Evolutionary conservation across 495 filamentous ascomycete genomes (phyloP).

Genomic region (Penicillium cinerascens): DNA sequence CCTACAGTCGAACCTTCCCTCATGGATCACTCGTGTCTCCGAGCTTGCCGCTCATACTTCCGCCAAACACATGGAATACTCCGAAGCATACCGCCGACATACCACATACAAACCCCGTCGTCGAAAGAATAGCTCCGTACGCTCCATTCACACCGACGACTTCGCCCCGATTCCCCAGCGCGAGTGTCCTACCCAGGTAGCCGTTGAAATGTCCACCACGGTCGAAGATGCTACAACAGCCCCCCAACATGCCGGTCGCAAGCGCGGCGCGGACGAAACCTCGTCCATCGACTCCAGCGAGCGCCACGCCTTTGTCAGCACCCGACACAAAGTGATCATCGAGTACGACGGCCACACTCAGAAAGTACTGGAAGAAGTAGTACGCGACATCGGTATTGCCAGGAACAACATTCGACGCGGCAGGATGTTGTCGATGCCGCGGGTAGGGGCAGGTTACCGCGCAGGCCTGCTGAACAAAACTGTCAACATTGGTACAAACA

Average conservation of each 20-base stretch:
- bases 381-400: conserved; percentile 73
- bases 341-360: conserved; percentile 89
- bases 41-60: conserved; percentile 66
- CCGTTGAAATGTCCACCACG: conserved; percentile 5
- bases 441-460: conserved; percentile 12
- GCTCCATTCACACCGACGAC: conserved; percentile 45
- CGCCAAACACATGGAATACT: conserved; percentile 65
- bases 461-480: conserved; percentile 15
- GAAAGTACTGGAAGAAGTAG: conserved; percentile 71
- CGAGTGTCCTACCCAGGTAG: conserved; percentile 13
- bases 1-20: conserved; percentile 56
- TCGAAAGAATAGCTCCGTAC: conserved; percentile 43
- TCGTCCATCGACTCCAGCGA: conserved; percentile 29
- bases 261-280: conserved; percentile 29
- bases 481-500: conserved; percentile 1
- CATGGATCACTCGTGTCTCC: conserved; percentile 65
- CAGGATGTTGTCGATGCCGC: conserved; percentile 45
- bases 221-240: conserved; percentile 7
- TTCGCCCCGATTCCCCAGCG: conserved; percentile 19
- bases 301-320: conserved; percentile 57
- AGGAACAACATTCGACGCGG: conserved; percentile 80
- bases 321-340: conserved; percentile 76
- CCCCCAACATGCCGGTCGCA: conserved; percentile 23
- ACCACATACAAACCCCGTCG: conserved; percentile 25
- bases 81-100: conserved; percentile 38